Evolutionary conservation across 2,329 filamentous ascomycete genomes (phyloP).

Genomic region (Aspergillus japonicus): DNA sequence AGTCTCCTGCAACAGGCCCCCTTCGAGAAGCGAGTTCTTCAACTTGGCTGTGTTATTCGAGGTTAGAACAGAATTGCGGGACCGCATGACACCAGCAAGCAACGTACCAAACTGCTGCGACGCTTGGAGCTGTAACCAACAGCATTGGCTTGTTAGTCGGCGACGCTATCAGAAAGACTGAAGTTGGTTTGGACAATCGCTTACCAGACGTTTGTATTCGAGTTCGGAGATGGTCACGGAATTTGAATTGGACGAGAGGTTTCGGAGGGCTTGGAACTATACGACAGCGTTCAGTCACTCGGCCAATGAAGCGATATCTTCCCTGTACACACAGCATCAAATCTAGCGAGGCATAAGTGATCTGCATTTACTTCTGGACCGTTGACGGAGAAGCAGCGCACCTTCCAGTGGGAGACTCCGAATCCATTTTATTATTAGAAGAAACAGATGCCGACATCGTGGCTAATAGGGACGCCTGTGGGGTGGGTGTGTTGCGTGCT

Average conservation of each 20-base stretch:
- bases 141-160: not conserved
- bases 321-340: not conserved
- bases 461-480: not conserved
- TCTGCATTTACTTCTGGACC: not conserved
- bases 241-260: slow-evolving; percentile 35
- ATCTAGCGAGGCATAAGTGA: not conserved
- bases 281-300: slow-evolving; percentile 9
- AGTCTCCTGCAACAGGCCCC: slow-evolving; percentile 51
- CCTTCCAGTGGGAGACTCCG: slow-evolving; percentile 62
- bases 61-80: slow-evolving; percentile 4
- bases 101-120: slow-evolving; percentile 18
- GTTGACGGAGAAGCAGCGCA: slow-evolving; percentile 39
- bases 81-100: not conserved
- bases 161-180: not conserved
- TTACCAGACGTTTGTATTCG: slow-evolving; percentile 62
- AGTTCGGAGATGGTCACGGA: slow-evolving; percentile 57
- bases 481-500: not conserved
- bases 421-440: slow-evolving; percentile 57
- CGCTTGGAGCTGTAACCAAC: slow-evolving; percentile 15
- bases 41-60: slow-evolving; percentile 43
- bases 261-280: slow-evolving; percentile 24
- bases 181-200: slow-evolving; percentile 14
- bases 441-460: slow-evolving; percentile 50
- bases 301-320: not conserved
- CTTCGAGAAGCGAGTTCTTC: slow-evolving; percentile 49